phyloP scores from a whole-genome alignment of 2,329 filamentous ascomycete species.

The Pseudocercospora vitis region DNA sequence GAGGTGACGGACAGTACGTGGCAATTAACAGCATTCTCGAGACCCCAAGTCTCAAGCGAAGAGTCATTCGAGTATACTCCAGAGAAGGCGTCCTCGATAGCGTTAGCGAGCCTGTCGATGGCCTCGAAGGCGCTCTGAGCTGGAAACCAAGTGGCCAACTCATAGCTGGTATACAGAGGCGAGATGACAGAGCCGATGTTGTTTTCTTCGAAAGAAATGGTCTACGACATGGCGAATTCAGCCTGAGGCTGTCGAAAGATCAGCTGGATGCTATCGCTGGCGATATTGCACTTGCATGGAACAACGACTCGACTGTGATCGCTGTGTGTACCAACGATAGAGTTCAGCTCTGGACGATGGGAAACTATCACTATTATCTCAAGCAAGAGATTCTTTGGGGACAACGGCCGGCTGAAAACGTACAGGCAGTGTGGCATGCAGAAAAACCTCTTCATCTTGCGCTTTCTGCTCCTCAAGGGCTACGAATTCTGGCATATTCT shows the following conservation, averaged over 20 bases:
- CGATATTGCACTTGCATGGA: constrained; percentile 75
- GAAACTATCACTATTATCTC: constrained; percentile 97
- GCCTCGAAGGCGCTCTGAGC: constrained; percentile 80
- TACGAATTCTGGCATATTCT: constrained; percentile 59
- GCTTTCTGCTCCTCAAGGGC: constrained; percentile 14
- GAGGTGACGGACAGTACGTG: constrained; percentile 88
- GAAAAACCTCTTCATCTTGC: constrained; percentile 75
- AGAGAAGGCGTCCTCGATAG: constrained; percentile 88
- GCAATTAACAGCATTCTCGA: constrained; percentile 79
- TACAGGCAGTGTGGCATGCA: constrained; percentile 67
- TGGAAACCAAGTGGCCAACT: constrained; percentile 92
- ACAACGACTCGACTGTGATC: constrained; percentile 85
- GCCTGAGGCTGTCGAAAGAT: constrained; percentile 65
- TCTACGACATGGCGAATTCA: constrained; percentile 92
- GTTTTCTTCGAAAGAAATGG: constrained; percentile 97
- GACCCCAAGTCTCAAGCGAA: constrained; percentile 61
- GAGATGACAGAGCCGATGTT: constrained; percentile 66
- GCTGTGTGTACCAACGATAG: constrained; percentile 73
- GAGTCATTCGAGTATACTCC: constrained; percentile 85
- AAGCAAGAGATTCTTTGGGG: constrained; percentile 73
- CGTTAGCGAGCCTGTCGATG: constrained; percentile 91
- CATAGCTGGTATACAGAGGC: constrained; percentile 78
- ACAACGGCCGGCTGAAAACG: constrained; percentile 10
- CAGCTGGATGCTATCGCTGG: constrained; percentile 57
- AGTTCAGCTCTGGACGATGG: constrained; percentile 93